Percentiles rank a stretch among this genome's conserved stretches.
phyloP scores from a whole-genome alignment of 1,139 yeast species.

The Kluyveromyces sp. region DNA sequence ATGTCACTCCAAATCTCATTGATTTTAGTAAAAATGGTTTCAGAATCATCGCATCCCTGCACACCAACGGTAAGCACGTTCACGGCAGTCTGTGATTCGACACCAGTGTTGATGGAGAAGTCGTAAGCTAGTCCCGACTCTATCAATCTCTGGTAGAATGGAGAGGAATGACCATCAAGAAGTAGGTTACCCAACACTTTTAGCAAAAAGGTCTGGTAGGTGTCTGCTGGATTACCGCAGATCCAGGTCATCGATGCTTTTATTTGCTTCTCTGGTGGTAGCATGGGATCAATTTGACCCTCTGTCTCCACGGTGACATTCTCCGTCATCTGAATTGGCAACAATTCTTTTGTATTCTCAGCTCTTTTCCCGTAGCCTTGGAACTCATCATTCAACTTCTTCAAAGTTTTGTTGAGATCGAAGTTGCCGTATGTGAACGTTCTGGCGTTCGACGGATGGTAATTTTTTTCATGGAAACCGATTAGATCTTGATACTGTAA shows the following conservation, averaged over 20 bases:
- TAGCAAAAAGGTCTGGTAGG: slow-evolving; percentile 66
- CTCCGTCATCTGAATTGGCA: slow-evolving; percentile 42
- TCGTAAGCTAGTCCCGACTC: slow-evolving; percentile 84
- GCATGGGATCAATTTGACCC: slow-evolving; percentile 85
- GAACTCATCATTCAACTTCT: slow-evolving; percentile 49
- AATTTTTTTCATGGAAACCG: slow-evolving; percentile 64
- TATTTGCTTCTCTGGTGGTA: slow-evolving; percentile 61
- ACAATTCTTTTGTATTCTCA: slow-evolving; percentile 16
- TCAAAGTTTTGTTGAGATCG: slow-evolving; percentile 55
- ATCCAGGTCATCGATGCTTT: slow-evolving; percentile 86
- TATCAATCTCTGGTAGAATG: slow-evolving; percentile 74
- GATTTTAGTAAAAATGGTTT: slow-evolving; percentile 42
- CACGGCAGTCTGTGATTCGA: slow-evolving; percentile 74
- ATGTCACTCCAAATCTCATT: slow-evolving; percentile 41
- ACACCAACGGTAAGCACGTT: slow-evolving; percentile 80
- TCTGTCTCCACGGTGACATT: slow-evolving; percentile 36
- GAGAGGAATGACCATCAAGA: slow-evolving; percentile 89
- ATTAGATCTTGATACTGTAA: slow-evolving; percentile 67
- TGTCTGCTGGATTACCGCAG: slow-evolving; percentile 65
- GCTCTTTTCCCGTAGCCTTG: slow-evolving; percentile 47
- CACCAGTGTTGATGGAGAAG: slow-evolving; percentile 80
- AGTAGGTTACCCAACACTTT: slow-evolving; percentile 65
- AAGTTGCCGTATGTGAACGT: slow-evolving; percentile 85
- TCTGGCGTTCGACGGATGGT: slow-evolving; percentile 85
- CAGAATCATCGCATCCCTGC: slow-evolving; percentile 60